Base-by-base conservation (phyloP, 148 eudicot species). In the Agrostemma githago region DNA sequence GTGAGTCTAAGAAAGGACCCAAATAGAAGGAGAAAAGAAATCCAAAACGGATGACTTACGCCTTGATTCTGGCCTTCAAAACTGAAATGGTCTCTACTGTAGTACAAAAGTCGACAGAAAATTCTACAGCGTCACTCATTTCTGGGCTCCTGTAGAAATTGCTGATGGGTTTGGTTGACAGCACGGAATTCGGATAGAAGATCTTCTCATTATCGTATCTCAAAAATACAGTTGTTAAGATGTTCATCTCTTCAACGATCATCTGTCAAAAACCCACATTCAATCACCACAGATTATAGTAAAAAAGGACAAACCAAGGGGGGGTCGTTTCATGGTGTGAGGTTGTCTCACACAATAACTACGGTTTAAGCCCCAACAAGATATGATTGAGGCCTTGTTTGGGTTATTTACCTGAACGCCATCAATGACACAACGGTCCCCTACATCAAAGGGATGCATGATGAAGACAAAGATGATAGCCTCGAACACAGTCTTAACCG, bases 181-280 rank as follows among this genome's bases (percentile, higher is more conserved):
- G 76, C 80, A 90, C 87, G 10, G 87, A 76, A 64, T 92, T 92
- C 2, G 97, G 97, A 73, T 86, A 92, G 66, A 74, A 83, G 4
- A 93, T 87, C 82, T 86, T 93, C 60, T 89, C 92, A 20, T 89
- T 93, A 75, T 93, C 94, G 43, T 81, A 79, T 81, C 87, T 89
- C 73, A 90, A 67, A 76, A 93, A 89, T 19, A 93, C 83, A 19
- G 98, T 93, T 6, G 96, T 89, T 84, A 93, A 83, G 48, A 90
- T 89, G 76, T 93, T 93, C 96, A 90, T 90, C 85, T 93, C 93
- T 74, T 93, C 96, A 53, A 92, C 98, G 3, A 84, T 72, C 93
- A 92, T 89, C 97, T 91, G 90, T 58, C 72, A 38, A 21, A 41
- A 39, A 74, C 63, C 43, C n/a, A 42, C 34, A 42, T 26, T 26